phyloP scores from a whole-genome alignment of 1,284 basidiomycete species.

The Psilocybe mexicana region DNA sequence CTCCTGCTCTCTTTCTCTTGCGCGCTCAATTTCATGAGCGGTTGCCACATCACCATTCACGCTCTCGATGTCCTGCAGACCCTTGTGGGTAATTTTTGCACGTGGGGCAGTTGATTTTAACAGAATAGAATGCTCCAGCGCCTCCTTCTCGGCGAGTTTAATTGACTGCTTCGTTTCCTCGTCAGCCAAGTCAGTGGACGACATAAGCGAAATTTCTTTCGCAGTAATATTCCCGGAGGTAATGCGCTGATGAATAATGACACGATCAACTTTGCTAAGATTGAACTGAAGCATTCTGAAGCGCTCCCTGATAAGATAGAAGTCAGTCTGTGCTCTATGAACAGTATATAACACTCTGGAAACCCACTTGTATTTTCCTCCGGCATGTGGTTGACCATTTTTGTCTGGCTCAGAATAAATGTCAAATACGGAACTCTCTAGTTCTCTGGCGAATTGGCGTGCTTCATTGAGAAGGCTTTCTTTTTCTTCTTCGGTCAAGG shows the following conservation, averaged over 20 bases:
- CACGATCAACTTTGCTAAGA: constrained; percentile 73
- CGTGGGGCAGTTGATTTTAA: constrained; percentile 70
- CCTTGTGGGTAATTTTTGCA: constrained; percentile 89
- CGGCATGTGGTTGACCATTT: constrained; percentile 63
- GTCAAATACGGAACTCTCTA: constrained; percentile 73
- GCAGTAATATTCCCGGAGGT: constrained; percentile 64
- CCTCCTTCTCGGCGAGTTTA: constrained; percentile 75
- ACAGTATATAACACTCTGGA: constrained; percentile 1
- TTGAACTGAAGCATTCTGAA: constrained; percentile 85
- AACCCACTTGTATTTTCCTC: constrained; percentile 77
- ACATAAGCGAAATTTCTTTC: constrained; percentile 76
- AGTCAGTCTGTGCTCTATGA: constrained; percentile 9
- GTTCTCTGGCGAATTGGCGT: constrained; percentile 59
- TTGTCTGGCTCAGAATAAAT: constrained; percentile 78
- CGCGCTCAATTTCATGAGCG: constrained; percentile 53
- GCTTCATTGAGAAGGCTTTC: constrained; percentile 52
- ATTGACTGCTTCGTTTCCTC: constrained; percentile 81
- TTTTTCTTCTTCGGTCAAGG: constrained; percentile 62
- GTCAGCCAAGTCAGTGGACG: constrained; percentile 81
- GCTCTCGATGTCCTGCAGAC: constrained; percentile 83
- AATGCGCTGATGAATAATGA: constrained; percentile 74
- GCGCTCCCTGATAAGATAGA: constrained; percentile 58
- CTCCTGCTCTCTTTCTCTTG: constrained; percentile 57
- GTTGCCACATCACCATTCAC: constrained; percentile 53
- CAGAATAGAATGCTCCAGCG: constrained; percentile 80